Evolutionary conservation across 805 yeast genomes (phyloP), one percentile per base, ranked within the genome.

Genomic region (Allodekkera sacchari): DNA sequence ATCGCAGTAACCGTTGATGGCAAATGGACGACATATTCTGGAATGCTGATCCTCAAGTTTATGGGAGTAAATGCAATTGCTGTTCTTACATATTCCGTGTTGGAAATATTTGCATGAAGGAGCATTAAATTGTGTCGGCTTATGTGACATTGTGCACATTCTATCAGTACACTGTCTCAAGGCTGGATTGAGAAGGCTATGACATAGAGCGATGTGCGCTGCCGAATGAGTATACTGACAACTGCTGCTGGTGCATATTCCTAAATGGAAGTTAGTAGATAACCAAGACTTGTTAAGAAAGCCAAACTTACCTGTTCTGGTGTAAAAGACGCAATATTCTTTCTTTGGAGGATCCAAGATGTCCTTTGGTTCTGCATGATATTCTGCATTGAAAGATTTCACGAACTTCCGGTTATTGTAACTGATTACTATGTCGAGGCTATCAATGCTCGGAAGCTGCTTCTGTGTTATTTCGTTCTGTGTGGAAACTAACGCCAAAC

Each of bases 1-100:
- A 19, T 60, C 68, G 52, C 94, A 83, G 57, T 70, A 80, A 1
- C 88, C 87, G 12, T 71, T 71, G 21, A 76, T 44, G 4, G 88
- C 68, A 58, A 83, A 83, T 18, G 69, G 74, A 15, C 83, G 61
- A 47, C 94, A 83, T 1, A 73, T 60, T 12, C 34, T 35, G 3
- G 31, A 55, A 18, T 60, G 64, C 27, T 50, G 44, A 18, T 42
- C 52, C 23, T 63, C 71, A 32, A 45, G 45, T 58, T 62, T 67
- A 53, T 67, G 83, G 21, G 62, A 57, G 44, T 49, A 84, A 44
- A 53, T 58, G 52, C 83, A 76, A 22, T 63, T 52, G 4, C 47
- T 43, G 36, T 72, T 73, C 2, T 59, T 53, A 47, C 83, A 76
- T 10, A 51, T 36, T 1, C 70, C 72, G 4, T 45, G 45, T 28